Base-by-base conservation (phyloP, 768 basidiomycete species). In the Saitozyma sp. region DNA sequence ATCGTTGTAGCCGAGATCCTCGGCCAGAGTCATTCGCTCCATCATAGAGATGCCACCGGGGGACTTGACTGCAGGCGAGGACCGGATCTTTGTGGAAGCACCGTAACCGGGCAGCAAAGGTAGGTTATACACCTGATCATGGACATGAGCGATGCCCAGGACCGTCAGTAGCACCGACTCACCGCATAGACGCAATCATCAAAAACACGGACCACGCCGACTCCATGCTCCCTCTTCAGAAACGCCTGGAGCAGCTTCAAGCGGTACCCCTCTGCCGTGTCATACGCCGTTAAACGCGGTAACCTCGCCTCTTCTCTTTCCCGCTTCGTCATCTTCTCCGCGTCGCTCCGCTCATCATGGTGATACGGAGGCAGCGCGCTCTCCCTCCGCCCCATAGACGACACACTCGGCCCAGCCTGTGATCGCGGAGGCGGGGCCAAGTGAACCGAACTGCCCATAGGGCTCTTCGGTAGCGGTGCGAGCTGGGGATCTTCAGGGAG, bases 181-280 rank as follows among this genome's bases (percentile, higher is more conserved):
- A 94, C 93, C 60, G 87, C 89, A 82, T 96, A 96, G 63, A 95
- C 80, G 0, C 92, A 93, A 80, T 97, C 94, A 76, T 96, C 94
- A 68, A 91, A 97, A 0, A 91, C 84, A 62, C 94, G 83, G 88
- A 91, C 9, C 81, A 83, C 78, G 2, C 78, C 78, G 10, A 94
- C 92, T 58, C 93, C 95, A 76, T 97, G 94, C 74, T 97, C 94
- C 56, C 94, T 83, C 79, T 94, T 95, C 75, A 96, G 75, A 73
- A 93, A 95, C 2, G 88, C 86, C 10, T 88, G 87, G 19, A 96
- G 80, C 0, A 89, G 80, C 77, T 91, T 93, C 85, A 90, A 88
- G 74, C 87, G 87, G 78, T 94, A 88, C 8, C 85, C 85, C 68
- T 94, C 92, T 8, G 90, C 90, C 7, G 92, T 83, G 66, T 89